Evolutionary conservation across 2,329 filamentous ascomycete genomes (phyloP).

Genomic region (Hypoxylon sp.): DNA sequence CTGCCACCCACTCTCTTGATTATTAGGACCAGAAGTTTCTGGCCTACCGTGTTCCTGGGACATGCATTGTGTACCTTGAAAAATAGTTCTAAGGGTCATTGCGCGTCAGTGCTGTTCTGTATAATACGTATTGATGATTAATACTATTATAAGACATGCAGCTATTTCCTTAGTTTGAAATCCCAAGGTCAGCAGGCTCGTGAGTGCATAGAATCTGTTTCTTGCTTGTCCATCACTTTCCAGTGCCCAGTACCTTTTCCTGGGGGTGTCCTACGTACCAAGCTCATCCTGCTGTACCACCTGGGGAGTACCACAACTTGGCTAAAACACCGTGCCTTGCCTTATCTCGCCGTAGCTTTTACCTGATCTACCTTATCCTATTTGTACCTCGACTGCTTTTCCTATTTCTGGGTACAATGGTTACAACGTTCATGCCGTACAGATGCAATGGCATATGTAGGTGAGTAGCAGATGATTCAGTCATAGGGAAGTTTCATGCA

Average conservation of each 20-base stretch:
- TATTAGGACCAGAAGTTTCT: neutral
- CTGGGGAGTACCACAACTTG: neutral
- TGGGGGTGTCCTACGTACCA: neutral
- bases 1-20: neutral
- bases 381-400: neutral
- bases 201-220: neutral
- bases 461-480: slow-evolving; percentile 20
- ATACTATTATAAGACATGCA: neutral
- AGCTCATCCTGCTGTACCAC: neutral
- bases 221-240: neutral
- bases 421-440: neutral
- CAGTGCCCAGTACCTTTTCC: neutral
- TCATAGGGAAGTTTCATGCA: slow-evolving; percentile 18
- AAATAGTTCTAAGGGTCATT: neutral
- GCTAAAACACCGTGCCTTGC: neutral
- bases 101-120: neutral
- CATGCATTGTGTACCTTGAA: slow-evolving; percentile 10
- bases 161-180: neutral
- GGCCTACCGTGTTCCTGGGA: slow-evolving; percentile 12
- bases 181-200: slow-evolving; percentile 6
- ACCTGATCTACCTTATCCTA: neutral
- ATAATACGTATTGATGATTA: neutral
- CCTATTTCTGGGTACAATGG: neutral
- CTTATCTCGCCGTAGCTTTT: neutral
- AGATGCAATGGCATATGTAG: slow-evolving; percentile 1